phyloP scores from a whole-genome alignment of 208 protist genomes.

The Crithidia expoeki region DNA sequence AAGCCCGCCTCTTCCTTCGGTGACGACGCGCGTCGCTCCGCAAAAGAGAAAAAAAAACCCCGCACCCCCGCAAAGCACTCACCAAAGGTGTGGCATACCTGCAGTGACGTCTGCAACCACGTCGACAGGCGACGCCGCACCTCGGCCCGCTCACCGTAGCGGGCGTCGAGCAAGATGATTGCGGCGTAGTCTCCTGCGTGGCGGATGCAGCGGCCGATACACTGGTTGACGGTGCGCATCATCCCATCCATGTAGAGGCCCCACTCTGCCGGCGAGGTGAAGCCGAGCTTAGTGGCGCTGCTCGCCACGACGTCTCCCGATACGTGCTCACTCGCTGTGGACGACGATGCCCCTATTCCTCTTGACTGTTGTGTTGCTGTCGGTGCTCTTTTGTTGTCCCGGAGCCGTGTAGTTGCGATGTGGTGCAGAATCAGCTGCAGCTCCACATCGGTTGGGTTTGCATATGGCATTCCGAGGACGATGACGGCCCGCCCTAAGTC shows the following conservation, averaged over 20 bases:
- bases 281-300: constrained; percentile 6
- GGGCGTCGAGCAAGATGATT: constrained; percentile 93
- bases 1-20: no score
- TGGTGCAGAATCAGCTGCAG: constrained; percentile 88
- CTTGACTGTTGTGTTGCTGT: not conserved
- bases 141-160: constrained; percentile 75
- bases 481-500: constrained; percentile 93
- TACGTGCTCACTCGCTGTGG: no score
- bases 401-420: constrained; percentile 48
- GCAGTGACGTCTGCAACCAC: constrained; percentile 79
- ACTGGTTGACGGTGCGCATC: constrained; percentile 97
- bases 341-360: not conserved
- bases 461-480: constrained; percentile 96
- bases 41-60: constrained; percentile 76
- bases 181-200: constrained; percentile 93
- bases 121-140: constrained; percentile 47
- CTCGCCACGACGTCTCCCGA: no score
- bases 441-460: constrained; percentile 91
- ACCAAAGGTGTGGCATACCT: constrained; percentile 46
- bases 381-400: not conserved
- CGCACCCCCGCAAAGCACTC: constrained; percentile 76
- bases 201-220: constrained; percentile 95
- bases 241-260: constrained; percentile 92
- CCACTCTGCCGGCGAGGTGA: constrained; percentile 59
- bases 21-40: not conserved